A percentile compares a stretch with the other conserved stretches of the same genome.
Evolutionary conservation across 768 basidiomycete genomes (phyloP).

Genomic region (Butyriboletus loyo): DNA sequence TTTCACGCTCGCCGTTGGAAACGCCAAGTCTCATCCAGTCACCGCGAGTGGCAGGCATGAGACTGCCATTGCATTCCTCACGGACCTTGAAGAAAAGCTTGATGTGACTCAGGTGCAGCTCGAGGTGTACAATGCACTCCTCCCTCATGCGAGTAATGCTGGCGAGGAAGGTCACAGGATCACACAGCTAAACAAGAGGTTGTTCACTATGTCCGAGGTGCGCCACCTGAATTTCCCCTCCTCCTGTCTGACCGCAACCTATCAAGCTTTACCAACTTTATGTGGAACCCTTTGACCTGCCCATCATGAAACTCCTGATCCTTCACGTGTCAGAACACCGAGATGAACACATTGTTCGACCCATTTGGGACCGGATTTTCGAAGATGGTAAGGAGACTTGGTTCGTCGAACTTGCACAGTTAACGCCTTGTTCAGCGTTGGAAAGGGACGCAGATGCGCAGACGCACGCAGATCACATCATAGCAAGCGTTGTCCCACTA

Average conservation of each 20-base stretch:
- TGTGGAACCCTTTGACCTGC: constrained; percentile 82
- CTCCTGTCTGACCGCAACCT: constrained; percentile 9
- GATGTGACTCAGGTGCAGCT: constrained; percentile 96
- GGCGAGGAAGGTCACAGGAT: constrained; percentile 64
- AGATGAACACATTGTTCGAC: constrained; percentile 74
- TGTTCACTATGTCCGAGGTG: constrained; percentile 87
- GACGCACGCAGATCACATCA: constrained; percentile 58
- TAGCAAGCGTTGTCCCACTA: constrained; percentile 63
- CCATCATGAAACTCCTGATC: constrained; percentile 82
- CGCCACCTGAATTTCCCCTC: constrained; percentile 16
- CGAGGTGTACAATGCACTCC: constrained; percentile 75
- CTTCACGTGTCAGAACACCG: constrained; percentile 92
- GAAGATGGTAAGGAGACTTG: constrained; percentile 57
- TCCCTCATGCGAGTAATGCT: constrained; percentile 58
- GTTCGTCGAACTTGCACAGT: neutral
- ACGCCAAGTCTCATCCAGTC: constrained; percentile 92
- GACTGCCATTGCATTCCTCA: constrained; percentile 93
- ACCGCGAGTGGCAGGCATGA: constrained; percentile 76
- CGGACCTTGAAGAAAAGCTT: constrained; percentile 90
- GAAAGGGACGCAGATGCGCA: constrained; percentile 54
- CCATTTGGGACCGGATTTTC: constrained; percentile 88
- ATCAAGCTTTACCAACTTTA: constrained; percentile 82
- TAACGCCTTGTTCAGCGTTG: constrained; percentile 38
- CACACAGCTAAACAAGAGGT: constrained; percentile 49
- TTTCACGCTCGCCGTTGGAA: constrained; percentile 89